These are phyloP conservation scores for Aureobasidium zeae DNA, from an alignment of 2,329 filamentous ascomycete genomes.

Conservation along the genomic window DNA sequence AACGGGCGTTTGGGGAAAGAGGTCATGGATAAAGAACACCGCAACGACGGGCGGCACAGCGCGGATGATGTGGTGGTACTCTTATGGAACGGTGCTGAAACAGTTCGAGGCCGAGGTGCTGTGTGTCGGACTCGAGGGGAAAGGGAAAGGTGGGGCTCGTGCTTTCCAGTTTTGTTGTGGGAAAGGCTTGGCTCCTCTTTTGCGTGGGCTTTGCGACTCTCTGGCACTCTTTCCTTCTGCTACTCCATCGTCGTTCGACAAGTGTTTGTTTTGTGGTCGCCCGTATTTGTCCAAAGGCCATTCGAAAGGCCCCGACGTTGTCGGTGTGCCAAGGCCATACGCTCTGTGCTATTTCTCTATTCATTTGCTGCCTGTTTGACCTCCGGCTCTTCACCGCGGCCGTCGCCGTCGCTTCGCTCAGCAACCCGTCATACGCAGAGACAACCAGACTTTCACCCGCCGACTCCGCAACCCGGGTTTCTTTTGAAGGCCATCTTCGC, in stretches of 20 bases:
- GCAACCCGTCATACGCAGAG: conserved; percentile 14
- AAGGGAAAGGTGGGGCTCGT: background rate
- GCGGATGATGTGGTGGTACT: no score
- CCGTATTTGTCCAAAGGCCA: conserved; percentile 21
- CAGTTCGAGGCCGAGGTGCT: no score
- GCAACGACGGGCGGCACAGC: no score
- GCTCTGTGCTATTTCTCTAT: conserved; percentile 19
- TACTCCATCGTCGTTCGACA: conserved; percentile 16
- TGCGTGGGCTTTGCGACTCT: background rate
- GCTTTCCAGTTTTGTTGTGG: conserved; percentile 5
- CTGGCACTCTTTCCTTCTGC: conserved; percentile 14
- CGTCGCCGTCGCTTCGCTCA: conserved; percentile 6
- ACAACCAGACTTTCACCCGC: conserved; percentile 15
- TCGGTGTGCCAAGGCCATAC: conserved; percentile 28
- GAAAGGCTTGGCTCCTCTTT: background rate
- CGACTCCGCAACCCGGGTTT: conserved; percentile 8
- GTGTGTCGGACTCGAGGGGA: no score
- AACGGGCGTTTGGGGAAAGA: no score
- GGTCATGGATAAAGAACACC: no score
- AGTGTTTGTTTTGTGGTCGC: conserved; percentile 35
- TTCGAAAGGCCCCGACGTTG: conserved; percentile 28
- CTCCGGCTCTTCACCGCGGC: conserved; percentile 8
- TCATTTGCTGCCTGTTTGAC: conserved; percentile 4
- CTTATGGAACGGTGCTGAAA: no score
- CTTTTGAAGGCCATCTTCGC: conserved; percentile 14